Evolutionary conservation across 257 asterid genomes (phyloP).

Genomic region (Fraxinus quadrangulata): DNA sequence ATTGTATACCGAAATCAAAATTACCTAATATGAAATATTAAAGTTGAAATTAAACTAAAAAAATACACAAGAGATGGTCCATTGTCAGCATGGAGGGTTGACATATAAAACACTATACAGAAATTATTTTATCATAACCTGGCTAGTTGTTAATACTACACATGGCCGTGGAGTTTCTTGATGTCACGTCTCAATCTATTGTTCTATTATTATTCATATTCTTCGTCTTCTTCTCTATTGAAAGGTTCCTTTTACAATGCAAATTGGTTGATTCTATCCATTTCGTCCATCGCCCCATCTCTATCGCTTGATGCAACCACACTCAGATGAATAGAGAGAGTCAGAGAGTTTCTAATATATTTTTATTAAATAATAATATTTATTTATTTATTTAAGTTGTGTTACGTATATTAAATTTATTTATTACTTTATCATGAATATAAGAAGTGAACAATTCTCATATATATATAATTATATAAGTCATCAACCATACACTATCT

Average conservation of each 20-base stretch:
- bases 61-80: neutral
- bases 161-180: neutral
- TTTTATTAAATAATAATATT: no score
- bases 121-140: neutral
- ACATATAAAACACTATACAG: neutral
- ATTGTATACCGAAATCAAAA: no score
- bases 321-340: no score
- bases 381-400: no score
- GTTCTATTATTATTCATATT: neutral
- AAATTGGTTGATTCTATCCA: neutral
- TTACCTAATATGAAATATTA: no score
- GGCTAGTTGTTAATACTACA: no score
- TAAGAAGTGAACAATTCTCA: no score
- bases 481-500: no score
- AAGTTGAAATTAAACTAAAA: no score
- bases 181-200: neutral
- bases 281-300: neutral
- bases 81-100: neutral
- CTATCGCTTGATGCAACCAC: neutral
- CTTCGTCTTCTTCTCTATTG: neutral
- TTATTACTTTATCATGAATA: no score
- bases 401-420: neutral
- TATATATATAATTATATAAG: no score
- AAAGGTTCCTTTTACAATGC: neutral
- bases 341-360: no score